These are phyloP conservation scores for Alectoria sarmentosa DNA, from an alignment of 495 filamentous ascomycete genomes.

Conservation along the genomic window DNA sequence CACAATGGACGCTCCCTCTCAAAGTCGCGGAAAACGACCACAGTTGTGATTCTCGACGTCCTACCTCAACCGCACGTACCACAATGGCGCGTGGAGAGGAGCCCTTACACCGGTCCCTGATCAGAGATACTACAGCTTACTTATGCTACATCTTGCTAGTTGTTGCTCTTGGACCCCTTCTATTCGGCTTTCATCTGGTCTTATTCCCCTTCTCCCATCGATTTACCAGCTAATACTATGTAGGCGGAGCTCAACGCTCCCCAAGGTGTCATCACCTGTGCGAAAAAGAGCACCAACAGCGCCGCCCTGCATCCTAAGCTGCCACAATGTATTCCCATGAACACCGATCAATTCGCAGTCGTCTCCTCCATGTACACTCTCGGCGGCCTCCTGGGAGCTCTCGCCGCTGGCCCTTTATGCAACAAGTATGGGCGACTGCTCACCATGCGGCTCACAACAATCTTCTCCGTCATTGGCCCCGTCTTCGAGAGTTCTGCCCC, in stretches of 20 bases:
- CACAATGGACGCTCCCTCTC: background rate
- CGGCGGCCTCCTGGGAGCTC: conserved; percentile 77
- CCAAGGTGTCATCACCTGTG: conserved; percentile 79
- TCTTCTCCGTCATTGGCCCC: conserved; percentile 72
- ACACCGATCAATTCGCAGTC: conserved; percentile 62
- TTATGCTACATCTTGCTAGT: conserved; percentile 57
- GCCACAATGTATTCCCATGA: conserved; percentile 81
- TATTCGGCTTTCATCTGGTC: conserved; percentile 94
- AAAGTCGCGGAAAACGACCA: background rate
- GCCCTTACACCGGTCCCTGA: conserved; percentile 3
- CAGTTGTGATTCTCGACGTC: background rate
- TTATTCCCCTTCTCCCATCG: conserved; percentile 16
- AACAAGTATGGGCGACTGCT: conserved; percentile 57
- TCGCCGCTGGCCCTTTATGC: conserved; percentile 61
- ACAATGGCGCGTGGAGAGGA: conserved; percentile 15
- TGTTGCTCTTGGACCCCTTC: conserved; percentile 70
- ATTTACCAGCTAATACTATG: conserved; percentile 23
- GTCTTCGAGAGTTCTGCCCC: conserved; percentile 62
- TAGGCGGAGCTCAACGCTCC: conserved; percentile 94
- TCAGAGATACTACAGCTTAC: conserved; percentile 47
- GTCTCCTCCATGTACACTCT: conserved; percentile 88
- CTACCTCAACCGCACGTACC: background rate
- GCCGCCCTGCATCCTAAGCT: conserved; percentile 34
- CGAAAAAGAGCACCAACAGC: conserved; percentile 39
- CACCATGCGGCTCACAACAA: conserved; percentile 62